phyloP scores from a whole-genome alignment of 345 rosid genomes.

The Ailanthus altissimus region DNA sequence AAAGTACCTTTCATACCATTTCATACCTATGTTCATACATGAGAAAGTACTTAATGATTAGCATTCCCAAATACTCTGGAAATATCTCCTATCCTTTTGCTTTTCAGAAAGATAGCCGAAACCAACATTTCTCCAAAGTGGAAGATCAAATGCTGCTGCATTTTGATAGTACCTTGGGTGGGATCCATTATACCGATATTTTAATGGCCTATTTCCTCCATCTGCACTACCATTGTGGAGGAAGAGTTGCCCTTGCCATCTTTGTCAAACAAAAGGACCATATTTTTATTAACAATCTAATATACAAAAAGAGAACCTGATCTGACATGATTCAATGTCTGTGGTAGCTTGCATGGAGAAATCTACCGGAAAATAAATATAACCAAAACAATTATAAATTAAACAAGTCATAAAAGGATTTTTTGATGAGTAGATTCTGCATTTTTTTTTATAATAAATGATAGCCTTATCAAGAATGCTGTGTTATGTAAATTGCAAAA shows the following conservation, averaged over 20 bases:
- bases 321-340: neutral
- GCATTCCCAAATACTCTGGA: too few relatives aligned
- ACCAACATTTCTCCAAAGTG: neutral
- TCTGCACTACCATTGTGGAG: neutral
- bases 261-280: neutral
- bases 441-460: neutral
- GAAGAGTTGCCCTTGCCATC: slow-evolving; percentile 1
- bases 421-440: neutral
- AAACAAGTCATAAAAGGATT: neutral
- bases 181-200: neutral
- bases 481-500: neutral
- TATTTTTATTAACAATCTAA: neutral
- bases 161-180: neutral
- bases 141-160: neutral
- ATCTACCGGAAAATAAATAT: neutral
- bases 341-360: neutral
- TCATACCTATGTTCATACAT: too few relatives aligned
- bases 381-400: too few relatives aligned
- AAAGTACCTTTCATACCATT: too few relatives aligned
- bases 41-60: too few relatives aligned
- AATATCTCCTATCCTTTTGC: neutral
- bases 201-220: neutral
- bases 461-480: neutral
- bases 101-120: neutral
- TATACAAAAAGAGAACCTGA: neutral